Evolutionary conservation across 2,329 filamentous ascomycete species (phyloP), one percentile per base, ranked within the genome.

Genomic region (Bimuria novae-zelandiae): DNA sequence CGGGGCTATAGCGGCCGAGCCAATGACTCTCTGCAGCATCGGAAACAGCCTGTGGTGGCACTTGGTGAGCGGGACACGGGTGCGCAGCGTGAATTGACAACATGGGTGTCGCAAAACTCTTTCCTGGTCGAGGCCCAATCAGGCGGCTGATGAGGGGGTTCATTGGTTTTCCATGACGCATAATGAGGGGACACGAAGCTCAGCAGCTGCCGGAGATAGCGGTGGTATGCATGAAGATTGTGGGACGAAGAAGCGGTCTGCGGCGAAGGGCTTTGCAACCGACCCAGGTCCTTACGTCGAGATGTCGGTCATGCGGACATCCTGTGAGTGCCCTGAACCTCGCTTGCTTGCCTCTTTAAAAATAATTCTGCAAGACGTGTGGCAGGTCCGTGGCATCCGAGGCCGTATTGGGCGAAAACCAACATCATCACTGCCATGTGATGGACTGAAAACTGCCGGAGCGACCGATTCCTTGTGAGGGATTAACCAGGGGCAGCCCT

Each of bases 231-330:
- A 52, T 49, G 46, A 47, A 47, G 25, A 29, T 40, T 41, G 51
- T 59, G 53, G 36, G 47, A 59, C 56, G 49, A 54, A 47, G 42
- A 54, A 44, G 50, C 51, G 50, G 54, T 54, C n/a, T n/a, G n/a
- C 29, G 46, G 12, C 40, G 21, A 30, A 16, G 10, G 40, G 19
- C n/a, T 53, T 51, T 54, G 51, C 51, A 30, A 51, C 54, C 32
- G 44, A 55, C 35, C 54, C 55, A 49, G 51, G 49, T 54, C 51
- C 54, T 57, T 55, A 51, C 43, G 48, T 55, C 37, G 37, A 14
- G 6, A 16, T n/a, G n/a, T 25, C 27, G 52, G 53, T 55, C 53
- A 55, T 46, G 53, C 49, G 53, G 22, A n/a, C 14, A n/a, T 2
- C n/a, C 35, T 11, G 39, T 49, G 49, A 27, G 36, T 51, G 30